Percentiles rank a stretch among this genome's conserved stretches.
phyloP scores from a whole-genome alignment of 139 green algal species.

The Ulvella scutata region DNA sequence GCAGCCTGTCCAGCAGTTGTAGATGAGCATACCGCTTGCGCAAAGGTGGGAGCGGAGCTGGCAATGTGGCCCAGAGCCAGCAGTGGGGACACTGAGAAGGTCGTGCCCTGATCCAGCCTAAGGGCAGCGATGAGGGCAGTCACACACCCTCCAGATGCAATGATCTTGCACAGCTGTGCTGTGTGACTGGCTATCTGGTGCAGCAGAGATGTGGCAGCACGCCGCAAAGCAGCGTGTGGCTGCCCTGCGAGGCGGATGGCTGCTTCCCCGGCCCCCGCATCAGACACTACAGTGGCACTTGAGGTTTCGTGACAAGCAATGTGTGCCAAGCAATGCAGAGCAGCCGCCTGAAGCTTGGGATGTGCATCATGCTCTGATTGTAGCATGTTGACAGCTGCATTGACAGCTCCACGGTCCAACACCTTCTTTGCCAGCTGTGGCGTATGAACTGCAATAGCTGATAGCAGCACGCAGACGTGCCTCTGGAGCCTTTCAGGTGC shows the following conservation, averaged over 20 bases:
- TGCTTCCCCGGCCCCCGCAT: neutral
- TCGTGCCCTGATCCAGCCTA: neutral
- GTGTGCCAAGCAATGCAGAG: neutral
- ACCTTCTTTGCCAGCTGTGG: neutral
- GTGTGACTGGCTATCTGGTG: neutral
- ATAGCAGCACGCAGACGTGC: neutral
- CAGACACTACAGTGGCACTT: neutral
- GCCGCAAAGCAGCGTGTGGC: neutral
- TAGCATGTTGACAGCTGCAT: neutral
- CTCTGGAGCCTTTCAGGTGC: neutral
- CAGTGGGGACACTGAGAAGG: neutral
- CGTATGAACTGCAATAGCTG: neutral
- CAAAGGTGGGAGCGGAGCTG: neutral
- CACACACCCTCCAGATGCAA: neutral
- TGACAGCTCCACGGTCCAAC: neutral
- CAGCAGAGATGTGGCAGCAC: neutral
- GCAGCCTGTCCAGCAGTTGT: neutral
- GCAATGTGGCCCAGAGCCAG: neutral
- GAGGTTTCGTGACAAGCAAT: neutral
- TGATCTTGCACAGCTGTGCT: neutral
- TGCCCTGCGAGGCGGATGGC: neutral
- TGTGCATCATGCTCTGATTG: neutral
- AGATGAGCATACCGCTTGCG: neutral
- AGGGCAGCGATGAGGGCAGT: neutral
- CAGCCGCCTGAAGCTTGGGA: neutral